These are phyloP conservation scores for Penicillium sclerotiorum DNA, from an alignment of 2,329 filamentous ascomycete species.

Conservation along the genomic window DNA sequence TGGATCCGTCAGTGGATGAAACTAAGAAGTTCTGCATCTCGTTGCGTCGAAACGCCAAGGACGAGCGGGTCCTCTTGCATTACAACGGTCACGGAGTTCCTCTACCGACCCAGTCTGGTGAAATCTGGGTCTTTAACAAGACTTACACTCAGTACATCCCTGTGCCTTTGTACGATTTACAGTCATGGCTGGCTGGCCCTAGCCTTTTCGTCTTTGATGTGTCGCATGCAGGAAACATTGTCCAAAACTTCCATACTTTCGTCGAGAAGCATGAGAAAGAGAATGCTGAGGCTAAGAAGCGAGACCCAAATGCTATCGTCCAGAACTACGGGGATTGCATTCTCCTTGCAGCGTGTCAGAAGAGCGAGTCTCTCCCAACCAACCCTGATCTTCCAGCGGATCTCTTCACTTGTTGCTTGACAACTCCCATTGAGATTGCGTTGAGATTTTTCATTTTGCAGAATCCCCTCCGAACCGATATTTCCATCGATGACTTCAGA, in stretches of 20 bases:
- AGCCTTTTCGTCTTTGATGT: constrained; percentile 98
- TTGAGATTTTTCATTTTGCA: constrained; percentile 95
- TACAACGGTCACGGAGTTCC: constrained; percentile 99
- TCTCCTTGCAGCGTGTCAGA: constrained; percentile 86
- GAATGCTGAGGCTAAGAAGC: constrained; percentile 72
- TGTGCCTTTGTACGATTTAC: constrained; percentile 90
- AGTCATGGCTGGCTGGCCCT: constrained; percentile 92
- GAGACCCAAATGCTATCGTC: constrained; percentile 69
- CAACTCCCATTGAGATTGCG: constrained; percentile 96
- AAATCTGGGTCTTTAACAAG: constrained; percentile 99
- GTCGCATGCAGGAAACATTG: constrained; percentile 92
- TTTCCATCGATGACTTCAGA: constrained; percentile 80
- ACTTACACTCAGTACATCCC: constrained; percentile 99
- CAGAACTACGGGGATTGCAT: constrained; percentile 81
- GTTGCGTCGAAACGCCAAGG: constrained; percentile 86
- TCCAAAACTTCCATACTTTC: constrained; percentile 91
- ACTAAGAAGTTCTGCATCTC: constrained; percentile 95
- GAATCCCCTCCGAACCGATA: constrained; percentile 70
- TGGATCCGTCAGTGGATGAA: constrained; percentile 96
- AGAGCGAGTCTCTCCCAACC: constrained; percentile 90
- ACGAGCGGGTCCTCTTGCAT: constrained; percentile 94
- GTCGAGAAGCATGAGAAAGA: constrained; percentile 94
- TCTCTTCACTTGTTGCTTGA: constrained; percentile 92
- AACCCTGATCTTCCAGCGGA: constrained; percentile 93
- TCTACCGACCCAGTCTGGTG: constrained; percentile 89